Evolutionary conservation across 2,329 filamentous ascomycete species (phyloP), one percentile per base, ranked within the genome.

Genomic region (Colletotrichum coccodes): DNA sequence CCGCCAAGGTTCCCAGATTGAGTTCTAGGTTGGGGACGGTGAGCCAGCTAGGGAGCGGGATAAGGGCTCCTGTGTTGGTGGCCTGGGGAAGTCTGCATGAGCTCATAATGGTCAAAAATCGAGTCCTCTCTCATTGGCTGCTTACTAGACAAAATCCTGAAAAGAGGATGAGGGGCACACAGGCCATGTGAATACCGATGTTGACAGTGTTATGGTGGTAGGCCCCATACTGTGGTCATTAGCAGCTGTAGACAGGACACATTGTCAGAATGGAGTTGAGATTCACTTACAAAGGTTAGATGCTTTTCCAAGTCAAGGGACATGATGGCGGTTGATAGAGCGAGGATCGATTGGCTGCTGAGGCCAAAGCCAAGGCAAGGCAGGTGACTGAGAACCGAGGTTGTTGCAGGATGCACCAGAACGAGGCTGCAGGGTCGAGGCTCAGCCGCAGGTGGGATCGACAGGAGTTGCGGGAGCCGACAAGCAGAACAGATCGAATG

Each of bases 181-280:
- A 95, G 68, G 89, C 83, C 83, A 94, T 91, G 79, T 96, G 93
- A 76, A 96, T 95, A 72, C 85, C 86, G 68, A 95, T 82, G 78
- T 96, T 96, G 81, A 92, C 87, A 53, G 87, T 82, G 80, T 95
- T 91, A 77, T 93, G 90, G 81, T 96, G 93, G 78, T 96, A 95
- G 68, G 92, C 88, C 79, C 93, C 93, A 84, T 96, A 96, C 93
- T 96, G 73, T 49, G 59, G 21, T 49, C 61, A 58, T 72, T 58
- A 71, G 68, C 32, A 18, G 47, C 30, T 40, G 26, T n/a, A 30
- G 16, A 14, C 40, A 62, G 32, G 23, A 18, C 12, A 47, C 18
- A 23, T 40, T 26, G n/a, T 16, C 4, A 23, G 4, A 36, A 32
- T 9, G 42, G 11, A 16, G n/a, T 7, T 34, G 5, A 12, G 9